Percentiles rank a stretch among this genome's conserved stretches.
phyloP scores from a whole-genome alignment of 2,329 filamentous ascomycete species.

The Sporothrix mexicana region DNA sequence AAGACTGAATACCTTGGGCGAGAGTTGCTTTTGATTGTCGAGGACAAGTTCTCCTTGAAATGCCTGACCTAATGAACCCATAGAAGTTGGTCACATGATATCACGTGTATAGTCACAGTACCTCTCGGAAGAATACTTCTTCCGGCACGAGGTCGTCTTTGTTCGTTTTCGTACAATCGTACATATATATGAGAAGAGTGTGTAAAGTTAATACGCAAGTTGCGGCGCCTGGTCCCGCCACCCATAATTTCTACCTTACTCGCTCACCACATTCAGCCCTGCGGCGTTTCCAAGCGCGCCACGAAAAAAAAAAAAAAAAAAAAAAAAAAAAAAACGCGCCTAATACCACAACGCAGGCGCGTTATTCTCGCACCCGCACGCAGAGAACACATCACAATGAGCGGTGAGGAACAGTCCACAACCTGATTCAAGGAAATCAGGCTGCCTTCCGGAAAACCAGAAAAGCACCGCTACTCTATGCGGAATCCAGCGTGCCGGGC shows the following conservation, averaged over 20 bases:
- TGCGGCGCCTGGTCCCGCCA: background rate
- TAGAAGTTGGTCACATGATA: too few relatives aligned
- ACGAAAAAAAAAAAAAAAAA: too few relatives aligned
- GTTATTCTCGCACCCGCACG: too few relatives aligned
- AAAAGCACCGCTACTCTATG: too few relatives aligned
- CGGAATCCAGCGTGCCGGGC: too few relatives aligned
- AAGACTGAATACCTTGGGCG: too few relatives aligned
- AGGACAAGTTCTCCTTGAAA: background rate
- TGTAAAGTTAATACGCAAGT: too few relatives aligned
- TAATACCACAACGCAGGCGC: slow-evolving; percentile 1
- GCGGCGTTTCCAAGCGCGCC: background rate
- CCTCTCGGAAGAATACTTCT: slow-evolving; percentile 5
- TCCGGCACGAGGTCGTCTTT: slow-evolving; percentile 11
- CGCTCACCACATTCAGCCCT: slow-evolving; percentile 14
- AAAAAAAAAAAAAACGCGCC: background rate
- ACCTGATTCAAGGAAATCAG: too few relatives aligned
- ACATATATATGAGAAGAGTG: too few relatives aligned
- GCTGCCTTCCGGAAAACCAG: too few relatives aligned
- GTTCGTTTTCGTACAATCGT: background rate
- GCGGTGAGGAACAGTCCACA: too few relatives aligned
- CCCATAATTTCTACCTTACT: slow-evolving; percentile 10
- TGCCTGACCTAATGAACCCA: slow-evolving; percentile 5
- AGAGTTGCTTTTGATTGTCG: slow-evolving; percentile 14
- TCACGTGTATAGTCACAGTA: slow-evolving; percentile 18
- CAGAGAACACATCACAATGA: too few relatives aligned